Conservation (phyloP, 768 basidiomycete genomes). For the Termitomyces sp. region DNA sequence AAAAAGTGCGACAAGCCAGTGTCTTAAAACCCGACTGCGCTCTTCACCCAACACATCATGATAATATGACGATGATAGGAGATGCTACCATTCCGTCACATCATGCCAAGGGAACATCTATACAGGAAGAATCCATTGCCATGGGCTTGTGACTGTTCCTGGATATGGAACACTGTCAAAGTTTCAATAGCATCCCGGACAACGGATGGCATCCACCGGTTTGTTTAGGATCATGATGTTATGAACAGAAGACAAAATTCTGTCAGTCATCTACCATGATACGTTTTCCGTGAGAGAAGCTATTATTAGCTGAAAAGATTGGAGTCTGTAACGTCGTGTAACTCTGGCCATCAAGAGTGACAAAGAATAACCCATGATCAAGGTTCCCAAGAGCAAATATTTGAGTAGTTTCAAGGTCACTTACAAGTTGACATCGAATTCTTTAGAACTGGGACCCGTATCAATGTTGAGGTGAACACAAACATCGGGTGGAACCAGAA, state of each 20-base stretch:
- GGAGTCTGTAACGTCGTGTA: neutral
- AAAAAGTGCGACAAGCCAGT: neutral
- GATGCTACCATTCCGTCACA: neutral
- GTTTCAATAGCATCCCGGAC: neutral
- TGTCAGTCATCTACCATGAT: neutral
- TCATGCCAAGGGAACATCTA: neutral
- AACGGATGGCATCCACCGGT: neutral
- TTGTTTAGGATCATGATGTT: no score
- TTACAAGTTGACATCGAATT: neutral
- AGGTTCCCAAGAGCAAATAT: neutral
- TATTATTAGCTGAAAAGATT: neutral
- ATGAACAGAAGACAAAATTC: no score
- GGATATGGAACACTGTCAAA: neutral
- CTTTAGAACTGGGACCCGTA: neutral
- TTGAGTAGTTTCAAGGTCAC: neutral
- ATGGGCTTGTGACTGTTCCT: no score
- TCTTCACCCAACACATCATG: neutral
- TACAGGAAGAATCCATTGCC: neutral
- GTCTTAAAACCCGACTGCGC: neutral
- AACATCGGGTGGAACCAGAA: neutral
- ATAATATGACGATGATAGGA: neutral
- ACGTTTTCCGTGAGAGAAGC: neutral
- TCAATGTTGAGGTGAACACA: neutral
- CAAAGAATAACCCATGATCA: neutral
- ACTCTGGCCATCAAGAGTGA: neutral